Evolutionary conservation across 2,329 filamentous ascomycete genomes (phyloP).

Genomic region (Sporothrix schenckii): DNA sequence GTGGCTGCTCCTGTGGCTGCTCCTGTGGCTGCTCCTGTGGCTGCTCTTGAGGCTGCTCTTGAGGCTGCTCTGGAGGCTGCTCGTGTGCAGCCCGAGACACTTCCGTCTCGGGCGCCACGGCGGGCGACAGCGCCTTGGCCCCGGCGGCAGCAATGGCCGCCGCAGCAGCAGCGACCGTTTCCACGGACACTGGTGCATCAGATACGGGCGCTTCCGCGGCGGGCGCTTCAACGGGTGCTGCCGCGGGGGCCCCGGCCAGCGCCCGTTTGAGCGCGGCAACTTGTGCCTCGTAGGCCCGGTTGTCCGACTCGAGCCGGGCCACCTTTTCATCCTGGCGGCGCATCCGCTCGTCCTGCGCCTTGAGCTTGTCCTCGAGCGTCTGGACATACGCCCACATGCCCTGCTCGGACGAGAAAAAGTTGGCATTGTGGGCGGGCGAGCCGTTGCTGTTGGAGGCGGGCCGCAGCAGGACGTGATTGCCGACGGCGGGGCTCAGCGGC

Average conservation of each 20-base stretch:
- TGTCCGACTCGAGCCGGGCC: slow-evolving; percentile 47
- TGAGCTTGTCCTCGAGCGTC: slow-evolving; percentile 64
- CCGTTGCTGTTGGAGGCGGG: slow-evolving; percentile 43
- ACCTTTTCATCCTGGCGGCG: slow-evolving; percentile 39
- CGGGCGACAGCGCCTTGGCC: neutral
- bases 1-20: neutral
- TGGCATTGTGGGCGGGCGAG: slow-evolving; percentile 56
- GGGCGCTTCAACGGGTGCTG: neutral
- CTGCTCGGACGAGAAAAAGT: slow-evolving; percentile 66
- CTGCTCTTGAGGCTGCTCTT: neutral
- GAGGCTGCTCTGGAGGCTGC: neutral
- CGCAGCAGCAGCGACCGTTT: neutral
- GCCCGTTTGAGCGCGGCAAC: slow-evolving; percentile 45
- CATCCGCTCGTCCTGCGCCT: slow-evolving; percentile 51
- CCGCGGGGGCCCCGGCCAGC: slow-evolving; percentile 36
- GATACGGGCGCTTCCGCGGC: neutral
- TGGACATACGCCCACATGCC: slow-evolving; percentile 75
- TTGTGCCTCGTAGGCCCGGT: slow-evolving; percentile 46
- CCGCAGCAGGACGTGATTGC: neutral
- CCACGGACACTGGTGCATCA: neutral
- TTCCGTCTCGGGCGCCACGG: neutral
- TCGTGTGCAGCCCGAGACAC: neutral
- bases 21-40: neutral
- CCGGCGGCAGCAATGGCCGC: slow-evolving; percentile 6
- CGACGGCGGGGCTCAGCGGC: slow-evolving; percentile 66